phyloP scores from a whole-genome alignment of 164 flowering plant genomes.

The Berberis vulgaris region DNA sequence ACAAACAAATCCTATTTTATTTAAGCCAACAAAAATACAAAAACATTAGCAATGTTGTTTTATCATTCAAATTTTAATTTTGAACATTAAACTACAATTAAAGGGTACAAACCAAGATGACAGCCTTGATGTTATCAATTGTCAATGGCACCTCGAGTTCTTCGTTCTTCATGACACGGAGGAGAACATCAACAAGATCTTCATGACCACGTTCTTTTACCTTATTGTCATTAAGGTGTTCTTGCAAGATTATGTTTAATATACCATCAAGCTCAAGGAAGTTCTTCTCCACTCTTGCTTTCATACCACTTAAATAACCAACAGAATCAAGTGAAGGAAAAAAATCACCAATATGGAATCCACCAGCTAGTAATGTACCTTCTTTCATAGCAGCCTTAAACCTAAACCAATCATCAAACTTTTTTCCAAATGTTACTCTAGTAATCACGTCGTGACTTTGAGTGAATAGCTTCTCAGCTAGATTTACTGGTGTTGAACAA shows the following conservation, averaged over 20 bases:
- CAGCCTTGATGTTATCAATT: constrained; percentile 50
- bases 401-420: background rate
- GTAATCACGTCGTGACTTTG: background rate
- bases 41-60: background rate
- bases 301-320: background rate
- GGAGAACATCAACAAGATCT: constrained; percentile 33
- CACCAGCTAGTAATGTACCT: background rate
- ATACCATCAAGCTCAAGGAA: background rate
- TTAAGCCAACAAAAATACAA: background rate
- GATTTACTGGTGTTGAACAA: background rate
- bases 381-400: background rate
- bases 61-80: background rate
- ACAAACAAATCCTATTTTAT: background rate
- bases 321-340: background rate
- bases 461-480: background rate
- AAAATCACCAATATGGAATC: background rate
- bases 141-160: constrained; percentile 44
- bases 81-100: background rate
- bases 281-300: background rate
- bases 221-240: background rate
- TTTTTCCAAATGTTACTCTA: background rate
- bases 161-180: constrained; percentile 18
- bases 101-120: constrained; percentile 30
- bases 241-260: background rate
- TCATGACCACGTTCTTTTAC: constrained; percentile 8